Conservation (phyloP, 2,329 filamentous ascomycete genomes). For the Colletotrichum tropicale region DNA sequence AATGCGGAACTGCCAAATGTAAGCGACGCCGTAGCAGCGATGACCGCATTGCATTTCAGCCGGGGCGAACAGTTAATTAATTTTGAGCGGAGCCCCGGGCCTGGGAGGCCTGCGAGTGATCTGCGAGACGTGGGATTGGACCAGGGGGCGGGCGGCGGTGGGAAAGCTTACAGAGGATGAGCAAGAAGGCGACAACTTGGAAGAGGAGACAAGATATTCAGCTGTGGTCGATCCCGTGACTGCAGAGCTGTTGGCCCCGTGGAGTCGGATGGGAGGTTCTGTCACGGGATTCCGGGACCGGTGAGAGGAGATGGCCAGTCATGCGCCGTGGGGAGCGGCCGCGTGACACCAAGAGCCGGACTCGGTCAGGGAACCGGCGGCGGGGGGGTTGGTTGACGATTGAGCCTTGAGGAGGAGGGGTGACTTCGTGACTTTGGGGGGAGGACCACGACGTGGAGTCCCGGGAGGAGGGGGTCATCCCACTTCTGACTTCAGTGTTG, state of each 20-base stretch:
- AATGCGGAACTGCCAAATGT: neutral
- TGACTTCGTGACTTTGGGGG: neutral
- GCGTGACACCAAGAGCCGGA: constrained; percentile 18
- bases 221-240: constrained; percentile 5
- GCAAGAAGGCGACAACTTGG: neutral
- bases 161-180: neutral
- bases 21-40: neutral
- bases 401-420: neutral
- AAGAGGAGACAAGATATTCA: neutral
- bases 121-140: neutral
- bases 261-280: neutral
- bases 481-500: neutral
- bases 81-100: neutral
- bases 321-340: constrained; percentile 14
- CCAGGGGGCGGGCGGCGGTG: neutral
- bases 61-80: neutral
- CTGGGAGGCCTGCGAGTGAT: neutral
- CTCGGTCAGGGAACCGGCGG: constrained; percentile 7
- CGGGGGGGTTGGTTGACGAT: neutral
- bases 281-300: constrained; percentile 13
- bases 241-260: neutral
- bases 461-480: neutral
- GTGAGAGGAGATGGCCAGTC: constrained; percentile 16
- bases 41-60: neutral
- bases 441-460: no score